These are phyloP conservation scores for Fusarium pilosicola DNA, from an alignment of 2,329 filamentous ascomycete genomes.

Conservation along the genomic window DNA sequence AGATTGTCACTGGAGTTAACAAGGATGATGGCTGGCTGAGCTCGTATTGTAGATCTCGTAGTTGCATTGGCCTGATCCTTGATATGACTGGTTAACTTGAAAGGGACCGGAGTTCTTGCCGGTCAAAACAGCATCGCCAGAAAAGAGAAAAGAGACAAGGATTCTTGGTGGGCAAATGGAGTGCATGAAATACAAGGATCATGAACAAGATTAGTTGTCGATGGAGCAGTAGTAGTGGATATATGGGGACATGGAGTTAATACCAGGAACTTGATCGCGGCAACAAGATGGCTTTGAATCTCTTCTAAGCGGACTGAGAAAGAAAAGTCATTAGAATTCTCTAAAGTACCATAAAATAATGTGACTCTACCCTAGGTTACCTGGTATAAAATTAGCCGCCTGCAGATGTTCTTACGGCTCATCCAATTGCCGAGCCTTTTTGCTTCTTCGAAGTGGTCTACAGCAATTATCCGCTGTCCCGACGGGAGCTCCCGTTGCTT, in stretches of 20 bases:
- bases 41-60: not conserved
- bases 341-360: accelerated
- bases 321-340: accelerated
- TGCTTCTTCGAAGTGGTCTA: not conserved
- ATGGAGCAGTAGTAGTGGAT: not conserved
- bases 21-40: not conserved
- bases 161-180: accelerated
- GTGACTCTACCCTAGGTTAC: accelerated
- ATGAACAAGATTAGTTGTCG: not conserved
- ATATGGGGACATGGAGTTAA: not conserved
- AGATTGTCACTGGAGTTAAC: too few species aligned
- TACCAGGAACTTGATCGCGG: not conserved
- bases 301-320: accelerated
- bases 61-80: accelerated
- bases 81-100: not conserved
- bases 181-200: not conserved
- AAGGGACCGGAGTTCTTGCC: not conserved
- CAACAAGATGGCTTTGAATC: accelerated
- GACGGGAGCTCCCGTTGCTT: not conserved
- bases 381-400: accelerated
- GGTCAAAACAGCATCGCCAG: too few species aligned
- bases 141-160: not conserved
- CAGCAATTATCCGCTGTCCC: not conserved
- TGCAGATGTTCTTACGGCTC: accelerated
- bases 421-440: not conserved